Conservation (phyloP, 805 yeast genomes). For the Candida pseudofarinosa region DNA sequence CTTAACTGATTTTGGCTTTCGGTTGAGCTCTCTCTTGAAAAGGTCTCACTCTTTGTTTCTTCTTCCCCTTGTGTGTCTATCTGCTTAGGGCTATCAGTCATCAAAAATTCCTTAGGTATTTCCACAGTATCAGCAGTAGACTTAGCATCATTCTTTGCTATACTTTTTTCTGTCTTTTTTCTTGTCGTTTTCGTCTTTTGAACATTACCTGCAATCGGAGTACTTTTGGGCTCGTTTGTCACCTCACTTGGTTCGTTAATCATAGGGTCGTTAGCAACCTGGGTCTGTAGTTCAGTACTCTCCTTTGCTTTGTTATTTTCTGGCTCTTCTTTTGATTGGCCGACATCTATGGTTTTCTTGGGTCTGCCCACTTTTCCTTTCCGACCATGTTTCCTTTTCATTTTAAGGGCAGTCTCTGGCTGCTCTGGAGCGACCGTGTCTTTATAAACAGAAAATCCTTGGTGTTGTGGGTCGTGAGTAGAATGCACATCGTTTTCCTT, state of each 20-base stretch:
- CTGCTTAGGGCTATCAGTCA: background rate
- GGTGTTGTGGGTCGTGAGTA: background rate
- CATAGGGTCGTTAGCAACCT: background rate
- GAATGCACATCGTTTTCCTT: background rate
- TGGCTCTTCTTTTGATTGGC: too few species aligned
- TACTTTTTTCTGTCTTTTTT: background rate
- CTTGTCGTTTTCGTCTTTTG: background rate
- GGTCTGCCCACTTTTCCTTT: background rate
- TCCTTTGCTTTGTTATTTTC: background rate
- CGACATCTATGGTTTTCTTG: background rate
- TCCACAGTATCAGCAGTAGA: conserved; percentile 2
- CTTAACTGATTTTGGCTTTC: conserved; percentile 7
- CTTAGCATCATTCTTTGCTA: background rate
- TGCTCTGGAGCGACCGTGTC: background rate
- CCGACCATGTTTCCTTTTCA: background rate
- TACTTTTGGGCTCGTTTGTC: background rate
- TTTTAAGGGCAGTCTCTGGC: background rate
- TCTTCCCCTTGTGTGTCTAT: background rate
- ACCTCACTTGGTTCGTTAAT: background rate
- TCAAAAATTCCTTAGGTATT: background rate
- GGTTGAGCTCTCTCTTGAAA: conserved; percentile 23
- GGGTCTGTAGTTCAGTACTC: background rate
- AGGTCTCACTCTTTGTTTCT: background rate
- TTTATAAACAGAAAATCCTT: background rate
- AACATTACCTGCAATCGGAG: background rate